Conservation (phyloP, 495 filamentous ascomycete species). For the Physcia stellaris region DNA sequence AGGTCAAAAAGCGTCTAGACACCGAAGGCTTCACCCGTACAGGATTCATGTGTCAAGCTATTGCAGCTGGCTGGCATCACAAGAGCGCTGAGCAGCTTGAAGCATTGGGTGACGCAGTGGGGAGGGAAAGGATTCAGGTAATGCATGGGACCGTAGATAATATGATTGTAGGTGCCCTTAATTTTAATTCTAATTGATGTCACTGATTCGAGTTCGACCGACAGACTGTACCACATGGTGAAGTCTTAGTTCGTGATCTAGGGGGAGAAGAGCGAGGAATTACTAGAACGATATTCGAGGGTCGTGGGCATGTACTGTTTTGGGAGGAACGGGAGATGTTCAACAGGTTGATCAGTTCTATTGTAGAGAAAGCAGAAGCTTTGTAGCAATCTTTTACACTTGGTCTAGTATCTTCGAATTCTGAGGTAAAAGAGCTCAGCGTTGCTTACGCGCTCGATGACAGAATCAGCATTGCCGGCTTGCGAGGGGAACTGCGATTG, state of each 20-base stretch:
- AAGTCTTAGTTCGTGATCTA: slow-evolving; percentile 39
- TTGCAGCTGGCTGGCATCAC: slow-evolving; percentile 69
- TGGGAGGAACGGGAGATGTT: slow-evolving; percentile 51
- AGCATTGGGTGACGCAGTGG: slow-evolving; percentile 48
- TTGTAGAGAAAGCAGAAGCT: slow-evolving; percentile 25
- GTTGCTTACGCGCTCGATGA: too few species aligned
- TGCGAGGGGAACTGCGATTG: too few species aligned
- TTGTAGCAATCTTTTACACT: too few species aligned
- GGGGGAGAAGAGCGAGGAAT: slow-evolving; percentile 31
- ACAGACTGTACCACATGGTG: slow-evolving; percentile 48
- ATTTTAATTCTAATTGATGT: too few species aligned
- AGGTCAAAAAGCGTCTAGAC: slow-evolving; percentile 51
- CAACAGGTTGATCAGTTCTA: slow-evolving; percentile 40
- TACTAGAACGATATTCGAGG: slow-evolving; percentile 43
- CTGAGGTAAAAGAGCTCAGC: too few species aligned
- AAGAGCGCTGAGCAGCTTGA: slow-evolving; percentile 51
- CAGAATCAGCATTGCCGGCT: too few species aligned
- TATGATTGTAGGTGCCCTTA: too few species aligned
- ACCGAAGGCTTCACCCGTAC: slow-evolving; percentile 38
- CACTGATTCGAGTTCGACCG: too few species aligned
- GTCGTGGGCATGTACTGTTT: slow-evolving; percentile 53
- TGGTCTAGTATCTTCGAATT: too few species aligned
- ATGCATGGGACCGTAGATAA: slow-evolving; percentile 59
- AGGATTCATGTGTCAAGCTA: slow-evolving; percentile 62
- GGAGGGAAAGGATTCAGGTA: slow-evolving; percentile 57